Base-by-base conservation (phyloP, 768 basidiomycete species). In the Crassisporium funariophilum region DNA sequence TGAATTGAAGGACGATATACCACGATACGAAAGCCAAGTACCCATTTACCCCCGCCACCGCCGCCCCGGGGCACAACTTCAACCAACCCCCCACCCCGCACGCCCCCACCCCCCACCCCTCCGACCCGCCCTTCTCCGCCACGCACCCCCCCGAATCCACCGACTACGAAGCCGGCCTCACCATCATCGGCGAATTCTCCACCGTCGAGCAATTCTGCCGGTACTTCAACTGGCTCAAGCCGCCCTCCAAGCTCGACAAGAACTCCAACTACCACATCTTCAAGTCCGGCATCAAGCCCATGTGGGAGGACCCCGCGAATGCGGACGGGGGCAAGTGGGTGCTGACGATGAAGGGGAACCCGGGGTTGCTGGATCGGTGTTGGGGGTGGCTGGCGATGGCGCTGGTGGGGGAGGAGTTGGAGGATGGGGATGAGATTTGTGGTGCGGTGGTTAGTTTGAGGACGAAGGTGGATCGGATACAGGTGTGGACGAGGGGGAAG, bases 281-380 rank as follows among this genome's bases (percentile, higher is more conserved):
- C 81, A 95, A 95, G 70, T 77, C 82, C 16, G 90, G 90, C 13
- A 94, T 94, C 73, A 91, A 92, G 62, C 91, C 91, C 11, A 95
- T 97, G 94, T 97, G 93, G 93, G 94, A 95, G 70, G 94, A 95
- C 64, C 81, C 81, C 22, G 89, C 91, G 44, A 97, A 97, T 60
- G 88, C 89, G 19, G 79, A 86, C 43, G 94, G 94, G 15, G 94
- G 94, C 25, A 95, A 94, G 70, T 97, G 94, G 94, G 91, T 94
- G 15, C 67, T 98, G 47, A 91, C 91, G 58, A 91, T 95, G 86
- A 87, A 88, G 73, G 85, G 86, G 57, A 88, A 86, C 54, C 83
- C 90, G 3, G 66, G 68, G 37, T 64, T 93, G 56, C 71, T 95
- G 40, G 93, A 97, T 72, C 77, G 88, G 27, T 91, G 86, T 65